Evolutionary conservation across 1,139 yeast species (phyloP).

Genomic region (Candida sp.): DNA sequence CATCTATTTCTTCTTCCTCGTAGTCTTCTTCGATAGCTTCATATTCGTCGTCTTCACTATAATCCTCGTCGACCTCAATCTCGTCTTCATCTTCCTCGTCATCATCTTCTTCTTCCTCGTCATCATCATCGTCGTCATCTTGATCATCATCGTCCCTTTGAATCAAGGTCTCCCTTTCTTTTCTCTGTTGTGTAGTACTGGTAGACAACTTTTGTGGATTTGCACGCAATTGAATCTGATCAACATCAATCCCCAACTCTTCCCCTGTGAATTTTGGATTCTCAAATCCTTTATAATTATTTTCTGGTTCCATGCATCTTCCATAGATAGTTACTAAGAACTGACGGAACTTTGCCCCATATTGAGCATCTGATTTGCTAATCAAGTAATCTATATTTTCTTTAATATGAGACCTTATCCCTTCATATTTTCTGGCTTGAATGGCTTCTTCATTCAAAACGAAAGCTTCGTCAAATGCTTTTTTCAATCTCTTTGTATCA

Average conservation of each 20-base stretch:
- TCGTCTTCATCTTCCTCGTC: neutral
- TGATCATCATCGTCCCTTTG: neutral
- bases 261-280: neutral
- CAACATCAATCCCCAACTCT: conserved; percentile 1
- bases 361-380: conserved; percentile 12
- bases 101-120: neutral
- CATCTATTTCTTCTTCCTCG: neutral
- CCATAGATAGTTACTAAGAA: conserved; percentile 14
- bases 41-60: neutral
- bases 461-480: conserved; percentile 13
- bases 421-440: conserved; percentile 7
- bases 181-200: neutral
- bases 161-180: neutral
- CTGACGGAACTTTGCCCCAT: conserved; percentile 14
- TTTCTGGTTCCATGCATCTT: conserved; percentile 12
- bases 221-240: neutral
- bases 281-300: conserved; percentile 10
- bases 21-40: neutral
- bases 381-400: conserved; percentile 4
- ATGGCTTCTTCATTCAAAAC: conserved; percentile 3
- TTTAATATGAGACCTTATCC: conserved; percentile 6
- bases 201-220: neutral
- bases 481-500: conserved; percentile 9
- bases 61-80: conserved; percentile 17
- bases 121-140: neutral